Evolutionary conservation across 768 basidiomycete genomes (phyloP).

Genomic region (Daedaleopsis nitida): DNA sequence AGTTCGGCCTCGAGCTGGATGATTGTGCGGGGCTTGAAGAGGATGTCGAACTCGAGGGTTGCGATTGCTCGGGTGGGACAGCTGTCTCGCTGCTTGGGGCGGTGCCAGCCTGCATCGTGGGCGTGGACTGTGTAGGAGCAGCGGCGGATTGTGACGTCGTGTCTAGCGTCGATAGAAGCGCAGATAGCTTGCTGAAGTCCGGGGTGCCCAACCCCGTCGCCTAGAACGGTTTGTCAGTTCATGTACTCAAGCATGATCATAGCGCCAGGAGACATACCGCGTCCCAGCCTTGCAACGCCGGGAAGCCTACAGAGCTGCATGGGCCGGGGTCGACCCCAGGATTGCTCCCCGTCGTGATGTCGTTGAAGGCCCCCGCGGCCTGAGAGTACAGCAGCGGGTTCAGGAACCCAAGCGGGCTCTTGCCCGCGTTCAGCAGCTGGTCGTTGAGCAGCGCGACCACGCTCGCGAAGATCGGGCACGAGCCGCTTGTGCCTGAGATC

Average conservation of each 20-base stretch:
- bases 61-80: no score
- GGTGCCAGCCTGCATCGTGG: no score
- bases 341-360: constrained; percentile 35
- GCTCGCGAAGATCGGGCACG: constrained; percentile 36
- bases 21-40: no score
- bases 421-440: constrained; percentile 31
- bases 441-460: constrained; percentile 39
- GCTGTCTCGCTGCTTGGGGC: no score
- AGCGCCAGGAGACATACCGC: constrained; percentile 25
- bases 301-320: constrained; percentile 37
- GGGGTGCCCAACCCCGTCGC: constrained; percentile 36
- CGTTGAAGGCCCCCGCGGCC: constrained; percentile 29
- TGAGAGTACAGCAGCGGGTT: constrained; percentile 40
- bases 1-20: no score
- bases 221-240: not conserved
- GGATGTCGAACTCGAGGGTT: no score
- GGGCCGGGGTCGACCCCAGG: constrained; percentile 19
- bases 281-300: constrained; percentile 32
- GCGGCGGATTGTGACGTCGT: no score
- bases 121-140: no score
- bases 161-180: not conserved
- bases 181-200: constrained; percentile 19
- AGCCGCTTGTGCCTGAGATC: constrained; percentile 33
- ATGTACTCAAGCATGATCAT: no score
- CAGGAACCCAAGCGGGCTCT: constrained; percentile 36